A percentile compares a stretch with the other conserved stretches of the same genome.
phyloP scores from a whole-genome alignment of 495 filamentous ascomycete genomes.

The Chaetomium tenue region DNA sequence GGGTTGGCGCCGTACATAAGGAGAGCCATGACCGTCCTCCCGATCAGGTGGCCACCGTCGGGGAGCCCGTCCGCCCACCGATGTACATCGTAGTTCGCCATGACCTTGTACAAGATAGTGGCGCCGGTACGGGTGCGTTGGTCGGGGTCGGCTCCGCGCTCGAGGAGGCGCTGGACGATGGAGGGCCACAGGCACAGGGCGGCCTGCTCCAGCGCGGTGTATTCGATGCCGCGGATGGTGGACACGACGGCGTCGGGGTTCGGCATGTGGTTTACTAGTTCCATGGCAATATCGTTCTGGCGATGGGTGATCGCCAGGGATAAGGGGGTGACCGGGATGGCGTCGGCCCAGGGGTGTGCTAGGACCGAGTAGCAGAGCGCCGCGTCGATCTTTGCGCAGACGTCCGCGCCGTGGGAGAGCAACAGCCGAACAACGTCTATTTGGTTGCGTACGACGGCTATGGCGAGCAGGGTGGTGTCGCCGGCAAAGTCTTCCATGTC shows the following conservation, averaged over 20 bases:
- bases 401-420: not conserved
- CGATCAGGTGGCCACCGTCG: not conserved
- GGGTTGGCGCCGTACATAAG: slow-evolving; percentile 3
- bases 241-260: not conserved
- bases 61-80: not conserved
- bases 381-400: not conserved
- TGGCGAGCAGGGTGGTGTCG: not conserved
- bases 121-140: not conserved
- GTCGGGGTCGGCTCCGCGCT: not conserved
- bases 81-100: not conserved
- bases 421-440: not conserved
- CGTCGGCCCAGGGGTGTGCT: not conserved
- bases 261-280: not conserved
- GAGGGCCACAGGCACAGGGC: not conserved
- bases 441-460: not conserved
- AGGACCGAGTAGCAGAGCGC: not conserved
- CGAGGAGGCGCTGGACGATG: not conserved
- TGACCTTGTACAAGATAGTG: not conserved
- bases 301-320: not conserved
- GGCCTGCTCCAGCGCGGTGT: slow-evolving; percentile 2
- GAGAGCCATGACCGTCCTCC: not conserved
- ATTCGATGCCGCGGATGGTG: not conserved
- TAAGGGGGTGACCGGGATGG: not conserved
- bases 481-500: not conserved
- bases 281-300: not conserved